phyloP scores from a whole-genome alignment of 169 alveolate species.

The Theileria parva region DNA sequence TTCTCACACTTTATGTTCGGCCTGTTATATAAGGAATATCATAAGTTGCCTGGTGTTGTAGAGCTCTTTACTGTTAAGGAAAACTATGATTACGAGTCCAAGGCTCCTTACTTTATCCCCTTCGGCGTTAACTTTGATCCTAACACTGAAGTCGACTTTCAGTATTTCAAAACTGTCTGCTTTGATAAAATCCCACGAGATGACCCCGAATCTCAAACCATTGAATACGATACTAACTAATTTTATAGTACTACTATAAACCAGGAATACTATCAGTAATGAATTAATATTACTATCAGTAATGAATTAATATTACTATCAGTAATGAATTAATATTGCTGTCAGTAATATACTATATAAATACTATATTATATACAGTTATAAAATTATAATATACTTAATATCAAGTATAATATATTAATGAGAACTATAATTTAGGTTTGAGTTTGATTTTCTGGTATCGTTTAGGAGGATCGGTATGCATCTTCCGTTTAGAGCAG shows the following conservation, averaged over 20 bases:
- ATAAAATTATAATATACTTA: not conserved
- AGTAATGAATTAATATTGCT: not conserved
- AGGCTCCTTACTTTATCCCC: not conserved
- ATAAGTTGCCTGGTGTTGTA: conserved; percentile 6
- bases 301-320: not conserved
- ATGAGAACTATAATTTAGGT: not conserved
- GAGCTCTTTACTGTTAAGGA: conserved; percentile 3
- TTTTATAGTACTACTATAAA: not conserved
- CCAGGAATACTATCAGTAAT: not conserved
- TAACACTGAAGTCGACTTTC: not conserved
- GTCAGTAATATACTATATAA: not conserved
- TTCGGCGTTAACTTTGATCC: not conserved
- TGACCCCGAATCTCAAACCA: not conserved
- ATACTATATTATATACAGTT: not conserved
- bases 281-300: not conserved
- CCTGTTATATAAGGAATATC: conserved; percentile 22
- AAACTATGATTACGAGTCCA: not conserved
- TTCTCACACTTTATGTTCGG: conserved; percentile 40
- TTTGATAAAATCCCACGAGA: not conserved
- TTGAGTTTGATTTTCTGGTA: conserved; percentile 40
- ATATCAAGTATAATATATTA: too few species aligned
- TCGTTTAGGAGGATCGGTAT: conserved; percentile 61
- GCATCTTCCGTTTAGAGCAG: conserved; percentile 43
- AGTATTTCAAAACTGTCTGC: not conserved
- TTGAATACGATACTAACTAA: not conserved